phyloP scores from a whole-genome alignment of 179 eudicot genomes.

The Amaranthus tricolor region DNA sequence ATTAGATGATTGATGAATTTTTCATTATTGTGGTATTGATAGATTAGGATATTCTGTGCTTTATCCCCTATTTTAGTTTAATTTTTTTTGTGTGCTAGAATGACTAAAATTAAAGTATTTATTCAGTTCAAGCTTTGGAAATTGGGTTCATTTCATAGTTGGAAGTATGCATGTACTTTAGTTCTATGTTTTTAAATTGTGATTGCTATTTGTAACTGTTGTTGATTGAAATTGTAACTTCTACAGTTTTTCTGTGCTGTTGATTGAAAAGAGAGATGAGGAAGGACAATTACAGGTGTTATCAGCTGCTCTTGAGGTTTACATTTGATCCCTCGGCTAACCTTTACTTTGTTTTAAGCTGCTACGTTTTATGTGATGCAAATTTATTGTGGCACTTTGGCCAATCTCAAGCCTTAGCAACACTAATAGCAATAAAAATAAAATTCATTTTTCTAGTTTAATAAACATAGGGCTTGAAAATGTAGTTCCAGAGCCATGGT shows the following conservation, averaged over 20 bases:
- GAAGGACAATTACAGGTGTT: constrained; percentile 95
- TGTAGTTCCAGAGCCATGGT: neutral
- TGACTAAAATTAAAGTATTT: neutral
- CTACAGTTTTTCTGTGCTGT: constrained; percentile 76
- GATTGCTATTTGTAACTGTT: neutral
- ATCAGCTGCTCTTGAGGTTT: constrained; percentile 88
- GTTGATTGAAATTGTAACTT: constrained; percentile 12
- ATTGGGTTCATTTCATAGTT: neutral
- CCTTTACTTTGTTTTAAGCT: neutral
- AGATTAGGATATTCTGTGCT: neutral
- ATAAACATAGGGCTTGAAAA: neutral
- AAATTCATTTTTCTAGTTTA: neutral
- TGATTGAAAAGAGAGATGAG: constrained; percentile 82
- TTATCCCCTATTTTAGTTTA: neutral
- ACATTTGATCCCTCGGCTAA: constrained; percentile 7
- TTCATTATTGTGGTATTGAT: neutral
- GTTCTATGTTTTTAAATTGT: neutral
- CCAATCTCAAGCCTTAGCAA: neutral
- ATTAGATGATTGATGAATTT: neutral
- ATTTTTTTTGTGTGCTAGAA: neutral
- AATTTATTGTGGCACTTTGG: neutral
- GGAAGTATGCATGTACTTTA: neutral
- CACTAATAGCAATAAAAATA: neutral
- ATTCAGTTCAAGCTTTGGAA: neutral
- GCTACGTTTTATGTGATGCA: constrained; percentile 3